phyloP scores from a whole-genome alignment of 139 green algal species.

The Chlamydomonas schloesseri region DNA sequence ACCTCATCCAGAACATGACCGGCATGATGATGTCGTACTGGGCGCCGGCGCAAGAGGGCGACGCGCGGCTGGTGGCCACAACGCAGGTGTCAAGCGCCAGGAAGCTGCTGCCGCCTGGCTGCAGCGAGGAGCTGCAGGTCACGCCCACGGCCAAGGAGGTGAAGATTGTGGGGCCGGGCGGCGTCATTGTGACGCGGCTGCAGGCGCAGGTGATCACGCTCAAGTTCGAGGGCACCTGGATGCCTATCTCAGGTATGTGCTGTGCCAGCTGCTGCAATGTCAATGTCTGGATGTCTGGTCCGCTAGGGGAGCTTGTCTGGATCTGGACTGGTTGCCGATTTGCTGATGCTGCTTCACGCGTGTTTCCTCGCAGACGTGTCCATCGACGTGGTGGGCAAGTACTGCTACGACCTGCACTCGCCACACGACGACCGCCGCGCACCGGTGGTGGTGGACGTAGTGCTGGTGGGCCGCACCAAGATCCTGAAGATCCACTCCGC shows the following conservation, averaged over 20 bases:
- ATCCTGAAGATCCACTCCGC: conserved; percentile 82
- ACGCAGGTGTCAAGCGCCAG: background rate
- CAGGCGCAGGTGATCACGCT: conserved; percentile 79
- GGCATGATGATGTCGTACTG: conserved; percentile 85
- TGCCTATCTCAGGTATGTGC: conserved; percentile 74
- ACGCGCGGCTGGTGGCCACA: background rate
- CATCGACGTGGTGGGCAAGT: conserved; percentile 90
- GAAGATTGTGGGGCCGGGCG: conserved; percentile 58
- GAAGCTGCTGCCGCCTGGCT: conserved; percentile 47
- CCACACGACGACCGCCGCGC: conserved; percentile 68
- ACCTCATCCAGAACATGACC: conserved; percentile 88
- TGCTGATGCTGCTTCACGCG: too few relatives aligned
- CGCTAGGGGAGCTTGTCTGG: too few relatives aligned
- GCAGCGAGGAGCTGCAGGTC: conserved; percentile 59
- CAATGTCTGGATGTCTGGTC: too few relatives aligned
- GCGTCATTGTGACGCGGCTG: conserved; percentile 54
- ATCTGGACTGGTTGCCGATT: too few relatives aligned
- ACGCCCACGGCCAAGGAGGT: conserved; percentile 33
- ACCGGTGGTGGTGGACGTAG: conserved; percentile 86
- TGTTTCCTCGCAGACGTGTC: conserved; percentile 48
- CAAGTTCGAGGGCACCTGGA: conserved; percentile 89
- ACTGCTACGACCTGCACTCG: conserved; percentile 82
- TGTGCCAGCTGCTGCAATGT: too few relatives aligned
- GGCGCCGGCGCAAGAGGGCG: conserved; percentile 40
- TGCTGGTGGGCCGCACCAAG: conserved; percentile 82